phyloP scores from a whole-genome alignment of 2,329 filamentous ascomycete genomes.

The Beauveria asiatica region DNA sequence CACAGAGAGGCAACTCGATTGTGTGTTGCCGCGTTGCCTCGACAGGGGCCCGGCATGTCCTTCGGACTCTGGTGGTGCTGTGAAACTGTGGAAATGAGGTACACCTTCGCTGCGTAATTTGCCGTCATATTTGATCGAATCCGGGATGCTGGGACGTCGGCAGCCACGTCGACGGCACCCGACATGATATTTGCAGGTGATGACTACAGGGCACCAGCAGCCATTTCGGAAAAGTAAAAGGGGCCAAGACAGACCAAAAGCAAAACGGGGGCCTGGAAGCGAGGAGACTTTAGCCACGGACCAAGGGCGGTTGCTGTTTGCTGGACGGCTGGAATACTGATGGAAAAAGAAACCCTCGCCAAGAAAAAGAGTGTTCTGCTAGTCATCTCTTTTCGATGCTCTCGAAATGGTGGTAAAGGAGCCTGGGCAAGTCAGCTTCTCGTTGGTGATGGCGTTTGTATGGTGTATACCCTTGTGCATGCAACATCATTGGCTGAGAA shows the following conservation, averaged over 20 bases:
- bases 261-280: constrained; percentile 4
- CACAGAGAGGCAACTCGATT: too few species aligned
- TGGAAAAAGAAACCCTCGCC: neutral
- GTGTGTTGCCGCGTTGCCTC: too few species aligned
- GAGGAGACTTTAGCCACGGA: neutral
- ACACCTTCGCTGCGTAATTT: neutral
- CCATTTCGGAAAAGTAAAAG: neutral
- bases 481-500: neutral
- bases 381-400: neutral
- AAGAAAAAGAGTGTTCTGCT: neutral
- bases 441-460: neutral
- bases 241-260: neutral
- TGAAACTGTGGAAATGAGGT: neutral
- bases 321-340: neutral
- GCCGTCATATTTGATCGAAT: neutral
- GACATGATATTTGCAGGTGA: neutral
- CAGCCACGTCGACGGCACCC: neutral
- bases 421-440: neutral
- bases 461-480: neutral
- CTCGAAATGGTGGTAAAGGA: neutral
- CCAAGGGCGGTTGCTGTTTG: too few species aligned
- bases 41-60: too few species aligned
- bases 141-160: neutral
- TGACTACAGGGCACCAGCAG: neutral
- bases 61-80: neutral